phyloP scores from a whole-genome alignment of 176 grass and related monocot species.

The Cenchrus americanus region DNA sequence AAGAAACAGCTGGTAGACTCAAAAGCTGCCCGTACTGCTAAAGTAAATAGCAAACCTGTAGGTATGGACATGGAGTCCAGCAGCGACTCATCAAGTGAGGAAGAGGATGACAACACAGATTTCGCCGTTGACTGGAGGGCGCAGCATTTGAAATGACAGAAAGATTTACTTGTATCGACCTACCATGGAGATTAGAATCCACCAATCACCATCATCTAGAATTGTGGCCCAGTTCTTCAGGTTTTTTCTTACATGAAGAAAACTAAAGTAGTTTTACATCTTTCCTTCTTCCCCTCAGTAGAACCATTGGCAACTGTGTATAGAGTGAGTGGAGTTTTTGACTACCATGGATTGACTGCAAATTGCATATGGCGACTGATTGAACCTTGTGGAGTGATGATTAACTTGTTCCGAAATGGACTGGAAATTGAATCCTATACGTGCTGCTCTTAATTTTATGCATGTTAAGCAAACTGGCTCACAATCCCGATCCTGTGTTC shows the following conservation, averaged over 20 bases:
- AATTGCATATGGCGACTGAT: background rate
- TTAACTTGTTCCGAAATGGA: background rate
- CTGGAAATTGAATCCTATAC: background rate
- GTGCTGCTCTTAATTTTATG: background rate
- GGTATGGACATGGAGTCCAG: constrained; percentile 46
- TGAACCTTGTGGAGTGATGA: background rate
- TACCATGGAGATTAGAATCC: background rate
- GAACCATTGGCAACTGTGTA: background rate
- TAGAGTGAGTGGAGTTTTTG: background rate
- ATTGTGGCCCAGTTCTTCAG: background rate
- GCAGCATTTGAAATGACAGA: constrained; percentile 56
- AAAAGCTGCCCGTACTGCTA: constrained; percentile 46
- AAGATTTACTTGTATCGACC: background rate
- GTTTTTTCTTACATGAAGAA: constrained; percentile 25
- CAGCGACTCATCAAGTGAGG: constrained; percentile 54
- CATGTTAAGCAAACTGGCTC: background rate
- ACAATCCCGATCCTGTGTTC: background rate
- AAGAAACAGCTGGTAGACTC: constrained; percentile 57
- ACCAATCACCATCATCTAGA: background rate
- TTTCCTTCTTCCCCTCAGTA: background rate
- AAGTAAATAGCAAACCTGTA: constrained; percentile 44
- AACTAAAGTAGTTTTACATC: constrained; percentile 1
- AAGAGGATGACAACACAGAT: constrained; percentile 49
- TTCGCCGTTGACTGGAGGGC: constrained; percentile 69
- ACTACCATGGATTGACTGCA: background rate